Evolutionary conservation across 129 eudicot genomes (phyloP).

Genomic region (Chrysanthemum makinoi): DNA sequence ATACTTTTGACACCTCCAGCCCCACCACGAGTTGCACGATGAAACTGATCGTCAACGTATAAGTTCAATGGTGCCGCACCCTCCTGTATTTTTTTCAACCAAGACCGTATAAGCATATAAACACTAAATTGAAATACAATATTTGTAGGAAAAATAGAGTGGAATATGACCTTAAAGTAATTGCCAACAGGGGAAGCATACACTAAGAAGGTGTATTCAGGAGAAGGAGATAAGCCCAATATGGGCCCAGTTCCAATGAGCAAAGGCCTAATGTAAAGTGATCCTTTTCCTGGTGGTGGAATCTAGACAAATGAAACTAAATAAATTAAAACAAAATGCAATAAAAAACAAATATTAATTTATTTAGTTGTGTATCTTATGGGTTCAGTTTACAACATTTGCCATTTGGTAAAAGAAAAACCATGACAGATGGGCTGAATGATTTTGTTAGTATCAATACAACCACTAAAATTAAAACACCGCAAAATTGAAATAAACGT

Average conservation of each 20-base stretch:
- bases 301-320: slow-evolving; percentile 36
- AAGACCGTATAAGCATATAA: not conserved
- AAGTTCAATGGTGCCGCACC: slow-evolving; percentile 63
- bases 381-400: not conserved
- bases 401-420: not conserved
- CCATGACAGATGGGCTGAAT: not conserved
- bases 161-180: slow-evolving; percentile 65
- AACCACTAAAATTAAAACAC: not conserved
- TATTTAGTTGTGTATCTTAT: not conserved
- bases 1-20: slow-evolving; percentile 90
- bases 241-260: slow-evolving; percentile 82
- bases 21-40: slow-evolving; percentile 84
- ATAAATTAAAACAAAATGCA: not conserved
- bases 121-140: not conserved
- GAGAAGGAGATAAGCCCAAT: slow-evolving; percentile 78
- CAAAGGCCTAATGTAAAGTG: slow-evolving; percentile 85
- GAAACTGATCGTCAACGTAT: slow-evolving; percentile 56
- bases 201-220: slow-evolving; percentile 78
- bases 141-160: not conserved
- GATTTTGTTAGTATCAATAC: not conserved
- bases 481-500: not conserved
- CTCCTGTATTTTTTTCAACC: slow-evolving; percentile 39
- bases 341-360: not conserved
- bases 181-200: slow-evolving; percentile 91
- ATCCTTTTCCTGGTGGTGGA: slow-evolving; percentile 92